Base-by-base conservation (phyloP, 306 rosid species). In the Lathyrus oleraceus region DNA sequence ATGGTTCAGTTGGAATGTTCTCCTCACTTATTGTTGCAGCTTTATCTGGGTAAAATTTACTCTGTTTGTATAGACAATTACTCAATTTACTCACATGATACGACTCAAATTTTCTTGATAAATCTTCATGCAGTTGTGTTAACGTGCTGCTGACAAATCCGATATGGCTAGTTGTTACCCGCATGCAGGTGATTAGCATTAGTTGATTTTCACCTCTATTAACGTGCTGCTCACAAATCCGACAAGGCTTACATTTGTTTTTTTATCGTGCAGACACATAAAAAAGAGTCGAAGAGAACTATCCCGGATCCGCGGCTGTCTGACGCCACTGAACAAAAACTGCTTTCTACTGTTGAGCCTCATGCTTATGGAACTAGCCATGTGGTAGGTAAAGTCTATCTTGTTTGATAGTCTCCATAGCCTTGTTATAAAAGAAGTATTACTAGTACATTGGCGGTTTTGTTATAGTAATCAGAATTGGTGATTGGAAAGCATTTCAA, bases 1-100 rank as follows among this genome's bases (percentile, higher is more conserved):
- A 94, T 76, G 97, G 96, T 64, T 91, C 97, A 15, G 95, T 91
- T 78, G 97, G 96, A 67, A 90, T 94, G 92, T 58, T 94, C 38
- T 80, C 99, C 62, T 94, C 99, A 7, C 91, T 94, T 69, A n/a
- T 85, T 79, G 94, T 86, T 42, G 99, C 99, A 75, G 99, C 99
- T 47, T 82, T 91, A 78, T 86, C 97, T 17, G 99, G 99, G 99
- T 94, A 76, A 63, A 40, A 35, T 76, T 73, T 69, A 58, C 65
- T 57, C 61, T 75, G 64, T 44, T 11, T 5, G 20, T 44, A 69
- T 44, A 53, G n/a, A 53, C 4, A 4, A 11, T 21, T 20, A 52
- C 27, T 52, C 28, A 4, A 52, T 20, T 52, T 10, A 48, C 54
- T 76, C 36, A 25, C 71, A 56, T 65, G 28, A 8, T 42, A 59